Evolutionary conservation across 805 yeast genomes (phyloP).

Genomic region (Pichia rugopelliculosa): DNA sequence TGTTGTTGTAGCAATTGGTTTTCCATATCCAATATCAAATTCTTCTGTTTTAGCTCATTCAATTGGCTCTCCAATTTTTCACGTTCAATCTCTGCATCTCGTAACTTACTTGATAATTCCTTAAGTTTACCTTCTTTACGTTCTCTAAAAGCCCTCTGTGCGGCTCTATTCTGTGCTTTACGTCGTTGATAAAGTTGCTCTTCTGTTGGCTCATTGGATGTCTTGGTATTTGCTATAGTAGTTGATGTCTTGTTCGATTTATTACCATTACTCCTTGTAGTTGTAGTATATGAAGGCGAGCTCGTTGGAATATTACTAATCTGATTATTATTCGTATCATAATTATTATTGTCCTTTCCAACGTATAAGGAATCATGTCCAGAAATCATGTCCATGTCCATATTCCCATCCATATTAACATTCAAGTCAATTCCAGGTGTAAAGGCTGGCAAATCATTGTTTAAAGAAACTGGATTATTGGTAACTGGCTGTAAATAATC

Average conservation of each 20-base stretch:
- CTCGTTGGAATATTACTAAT: not conserved
- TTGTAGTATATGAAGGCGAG: not conserved
- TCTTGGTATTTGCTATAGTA: not conserved
- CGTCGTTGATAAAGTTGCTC: slow-evolving; percentile 46
- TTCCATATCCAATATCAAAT: slow-evolving; percentile 52
- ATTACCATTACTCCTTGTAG: not conserved
- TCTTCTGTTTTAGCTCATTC: slow-evolving; percentile 41
- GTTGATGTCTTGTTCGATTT: not conserved
- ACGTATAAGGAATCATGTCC: not conserved
- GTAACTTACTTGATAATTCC: slow-evolving; percentile 55
- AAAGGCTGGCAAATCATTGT: not conserved
- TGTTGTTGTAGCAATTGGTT: slow-evolving; percentile 42
- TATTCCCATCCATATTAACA: not conserved
- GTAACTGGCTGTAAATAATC: not conserved
- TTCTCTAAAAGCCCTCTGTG: slow-evolving; percentile 81
- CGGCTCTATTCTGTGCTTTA: slow-evolving; percentile 78
- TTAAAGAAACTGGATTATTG: not conserved
- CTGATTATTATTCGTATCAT: not conserved
- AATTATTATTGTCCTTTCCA: no score
- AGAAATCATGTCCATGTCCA: not conserved
- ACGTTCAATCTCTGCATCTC: slow-evolving; percentile 43
- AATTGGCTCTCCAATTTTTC: slow-evolving; percentile 35
- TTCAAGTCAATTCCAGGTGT: not conserved
- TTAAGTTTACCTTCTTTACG: slow-evolving; percentile 67
- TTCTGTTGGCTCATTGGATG: slow-evolving; percentile 13